A percentile compares a stretch with the other conserved stretches of the same genome.
Conservation (phyloP, 2,329 filamentous ascomycete genomes). For the Nemania sp. region DNA sequence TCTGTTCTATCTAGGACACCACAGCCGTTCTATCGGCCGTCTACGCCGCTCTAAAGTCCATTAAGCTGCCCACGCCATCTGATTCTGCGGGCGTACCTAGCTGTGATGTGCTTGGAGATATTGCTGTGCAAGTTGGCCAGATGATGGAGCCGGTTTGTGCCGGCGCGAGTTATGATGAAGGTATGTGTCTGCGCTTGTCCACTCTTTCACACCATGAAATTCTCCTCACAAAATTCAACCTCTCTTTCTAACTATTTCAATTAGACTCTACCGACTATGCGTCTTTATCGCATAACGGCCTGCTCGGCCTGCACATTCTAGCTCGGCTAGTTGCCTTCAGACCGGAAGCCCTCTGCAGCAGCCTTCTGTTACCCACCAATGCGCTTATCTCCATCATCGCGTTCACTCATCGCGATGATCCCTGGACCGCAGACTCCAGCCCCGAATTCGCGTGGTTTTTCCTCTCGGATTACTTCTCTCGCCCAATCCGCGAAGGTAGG, state of each 20-base stretch:
- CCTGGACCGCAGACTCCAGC: conserved; percentile 31
- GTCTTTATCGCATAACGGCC: conserved; percentile 27
- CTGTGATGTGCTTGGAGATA: conserved; percentile 24
- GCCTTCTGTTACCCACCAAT: conserved; percentile 18
- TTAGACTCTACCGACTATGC: conserved; percentile 33
- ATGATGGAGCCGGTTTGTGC: conserved; percentile 32
- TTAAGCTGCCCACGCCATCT: not conserved
- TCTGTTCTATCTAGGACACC: conserved; percentile 7
- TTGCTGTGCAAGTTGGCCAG: conserved; percentile 40
- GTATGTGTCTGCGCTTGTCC: conserved; percentile 8
- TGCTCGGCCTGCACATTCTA: conserved; percentile 34
- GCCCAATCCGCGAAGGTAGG: too few species aligned
- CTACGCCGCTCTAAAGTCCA: conserved; percentile 21
- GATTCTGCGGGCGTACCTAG: conserved; percentile 39
- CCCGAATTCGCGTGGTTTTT: conserved; percentile 22
- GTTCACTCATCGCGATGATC: conserved; percentile 32
- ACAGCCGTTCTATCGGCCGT: conserved; percentile 18
- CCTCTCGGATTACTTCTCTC: conserved; percentile 10
- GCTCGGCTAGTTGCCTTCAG: conserved; percentile 29
- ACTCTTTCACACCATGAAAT: not conserved
- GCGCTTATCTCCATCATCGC: conserved; percentile 40
- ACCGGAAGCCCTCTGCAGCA: conserved; percentile 10
- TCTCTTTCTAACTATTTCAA: not conserved
- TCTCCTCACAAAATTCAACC: too few species aligned
- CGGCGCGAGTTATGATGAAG: conserved; percentile 29